These are phyloP conservation scores for Ottelia alismoides DNA, from an alignment of 106 monocot species.

Conservation along the genomic window DNA sequence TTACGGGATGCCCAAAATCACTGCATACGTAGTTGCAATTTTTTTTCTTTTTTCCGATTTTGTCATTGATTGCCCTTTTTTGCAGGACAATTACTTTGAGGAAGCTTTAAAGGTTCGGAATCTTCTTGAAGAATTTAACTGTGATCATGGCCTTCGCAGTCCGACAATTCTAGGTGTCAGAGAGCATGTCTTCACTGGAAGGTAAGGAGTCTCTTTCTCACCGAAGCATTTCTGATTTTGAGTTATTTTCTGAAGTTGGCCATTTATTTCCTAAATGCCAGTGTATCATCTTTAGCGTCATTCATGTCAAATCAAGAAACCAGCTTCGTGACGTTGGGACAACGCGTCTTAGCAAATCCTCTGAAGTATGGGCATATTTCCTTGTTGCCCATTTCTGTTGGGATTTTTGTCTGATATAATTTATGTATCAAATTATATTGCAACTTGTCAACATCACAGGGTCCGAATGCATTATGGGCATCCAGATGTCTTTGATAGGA, in stretches of 20 bases:
- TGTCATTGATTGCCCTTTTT: background rate
- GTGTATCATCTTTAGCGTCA: conserved; percentile 86
- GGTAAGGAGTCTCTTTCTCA: conserved; percentile 26
- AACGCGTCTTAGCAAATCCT: conserved; percentile 77
- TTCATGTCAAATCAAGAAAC: conserved; percentile 97
- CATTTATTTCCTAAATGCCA: too few relatives aligned
- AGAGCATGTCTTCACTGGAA: conserved; percentile 89
- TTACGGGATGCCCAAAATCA: too few relatives aligned
- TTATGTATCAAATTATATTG: background rate
- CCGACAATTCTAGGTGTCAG: conserved; percentile 76
- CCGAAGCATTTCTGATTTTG: too few relatives aligned
- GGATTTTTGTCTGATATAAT: background rate
- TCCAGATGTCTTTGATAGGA: conserved; percentile 91
- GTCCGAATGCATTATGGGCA: conserved; percentile 93
- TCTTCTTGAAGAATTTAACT: conserved; percentile 77
- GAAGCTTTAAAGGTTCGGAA: conserved; percentile 92
- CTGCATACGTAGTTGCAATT: too few relatives aligned
- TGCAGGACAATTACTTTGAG: conserved; percentile 84
- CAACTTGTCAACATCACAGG: conserved; percentile 16
- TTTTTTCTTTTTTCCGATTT: too few relatives aligned
- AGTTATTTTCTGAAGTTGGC: too few relatives aligned
- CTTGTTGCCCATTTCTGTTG: background rate
- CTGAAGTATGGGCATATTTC: conserved; percentile 45
- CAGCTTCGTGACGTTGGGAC: conserved; percentile 89
- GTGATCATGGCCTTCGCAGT: conserved; percentile 41